Conservation (phyloP, 352 stramenopile species). For the Aphanomyces stellatus region DNA sequence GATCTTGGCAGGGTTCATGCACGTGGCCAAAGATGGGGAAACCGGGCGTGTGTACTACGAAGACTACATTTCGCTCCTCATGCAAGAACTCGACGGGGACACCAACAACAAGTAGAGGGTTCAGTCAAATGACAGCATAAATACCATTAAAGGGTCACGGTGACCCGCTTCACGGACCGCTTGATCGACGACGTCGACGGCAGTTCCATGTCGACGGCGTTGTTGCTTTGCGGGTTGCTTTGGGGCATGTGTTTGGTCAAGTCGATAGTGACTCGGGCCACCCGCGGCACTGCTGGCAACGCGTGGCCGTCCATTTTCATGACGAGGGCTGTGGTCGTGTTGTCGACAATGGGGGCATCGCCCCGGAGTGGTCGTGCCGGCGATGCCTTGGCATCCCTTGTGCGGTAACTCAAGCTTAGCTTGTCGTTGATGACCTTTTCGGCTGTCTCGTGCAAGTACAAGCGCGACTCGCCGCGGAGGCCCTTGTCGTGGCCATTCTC, state of each 20-base stretch:
- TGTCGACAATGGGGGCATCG: too few species aligned
- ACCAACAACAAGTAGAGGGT: slow-evolving; percentile 29
- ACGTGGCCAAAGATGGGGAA: slow-evolving; percentile 69
- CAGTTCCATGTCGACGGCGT: not conserved
- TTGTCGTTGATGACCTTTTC: slow-evolving; percentile 21
- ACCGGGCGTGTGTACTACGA: slow-evolving; percentile 88
- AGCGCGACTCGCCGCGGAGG: not conserved
- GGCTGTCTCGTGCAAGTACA: slow-evolving; percentile 19
- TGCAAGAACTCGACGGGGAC: slow-evolving; percentile 33
- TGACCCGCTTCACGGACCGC: slow-evolving; percentile 29
- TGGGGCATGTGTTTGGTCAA: slow-evolving; percentile 4
- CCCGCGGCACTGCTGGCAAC: not conserved
- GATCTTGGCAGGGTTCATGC: slow-evolving; percentile 56
- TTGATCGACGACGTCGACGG: not conserved
- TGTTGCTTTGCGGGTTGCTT: slow-evolving; percentile 19
- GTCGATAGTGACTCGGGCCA: slow-evolving; percentile 11
- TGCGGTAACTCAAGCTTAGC: slow-evolving; percentile 12
- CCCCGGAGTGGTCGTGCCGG: too few species aligned
- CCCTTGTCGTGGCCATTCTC: slow-evolving; percentile 17
- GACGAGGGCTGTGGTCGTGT: slow-evolving; percentile 9
- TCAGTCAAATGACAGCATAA: too few species aligned
- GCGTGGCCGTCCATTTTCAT: too few species aligned
- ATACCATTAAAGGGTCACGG: slow-evolving; percentile 30
- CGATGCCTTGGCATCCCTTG: not conserved
- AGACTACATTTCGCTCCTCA: slow-evolving; percentile 83